Percentiles rank a stretch among this genome's conserved stretches.
phyloP scores from a whole-genome alignment of 2,329 filamentous ascomycete species.

The Rutstroemia sp. region DNA sequence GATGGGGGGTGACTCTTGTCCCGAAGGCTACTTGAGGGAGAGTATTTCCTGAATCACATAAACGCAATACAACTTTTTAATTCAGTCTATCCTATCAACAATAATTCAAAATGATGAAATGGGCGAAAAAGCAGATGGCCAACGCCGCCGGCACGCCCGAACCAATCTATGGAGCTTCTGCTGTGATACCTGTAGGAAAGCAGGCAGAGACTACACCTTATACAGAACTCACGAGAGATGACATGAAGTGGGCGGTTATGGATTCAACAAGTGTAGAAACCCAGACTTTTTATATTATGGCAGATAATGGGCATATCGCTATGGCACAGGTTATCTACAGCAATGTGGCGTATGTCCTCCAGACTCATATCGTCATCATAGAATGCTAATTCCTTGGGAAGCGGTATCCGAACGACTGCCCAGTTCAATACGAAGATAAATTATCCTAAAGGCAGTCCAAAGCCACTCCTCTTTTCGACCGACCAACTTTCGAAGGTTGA shows the following conservation, averaged over 20 bases:
- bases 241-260: conserved; percentile 76
- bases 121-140: conserved; percentile 81
- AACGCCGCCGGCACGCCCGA: conserved; percentile 92
- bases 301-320: conserved; percentile 67
- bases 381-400: conserved; percentile 34
- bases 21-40: background rate
- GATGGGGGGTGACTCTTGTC: conserved; percentile 1
- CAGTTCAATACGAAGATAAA: conserved; percentile 96
- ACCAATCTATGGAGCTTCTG: conserved; percentile 86
- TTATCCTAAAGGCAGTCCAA: conserved; percentile 58
- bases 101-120: conserved; percentile 69
- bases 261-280: conserved; percentile 89
- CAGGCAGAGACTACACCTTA: conserved; percentile 73
- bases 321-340: conserved; percentile 94
- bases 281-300: conserved; percentile 84
- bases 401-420: conserved; percentile 80
- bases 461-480: conserved; percentile 76
- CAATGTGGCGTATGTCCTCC: conserved; percentile 72
- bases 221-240: conserved; percentile 68
- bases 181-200: conserved; percentile 77
- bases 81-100: background rate
- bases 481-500: conserved; percentile 70
- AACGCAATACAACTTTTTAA: background rate
- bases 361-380: background rate
- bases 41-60: background rate